Evolutionary conservation across 768 basidiomycete genomes (phyloP).

Genomic region (Phaeotremella skinneri): DNA sequence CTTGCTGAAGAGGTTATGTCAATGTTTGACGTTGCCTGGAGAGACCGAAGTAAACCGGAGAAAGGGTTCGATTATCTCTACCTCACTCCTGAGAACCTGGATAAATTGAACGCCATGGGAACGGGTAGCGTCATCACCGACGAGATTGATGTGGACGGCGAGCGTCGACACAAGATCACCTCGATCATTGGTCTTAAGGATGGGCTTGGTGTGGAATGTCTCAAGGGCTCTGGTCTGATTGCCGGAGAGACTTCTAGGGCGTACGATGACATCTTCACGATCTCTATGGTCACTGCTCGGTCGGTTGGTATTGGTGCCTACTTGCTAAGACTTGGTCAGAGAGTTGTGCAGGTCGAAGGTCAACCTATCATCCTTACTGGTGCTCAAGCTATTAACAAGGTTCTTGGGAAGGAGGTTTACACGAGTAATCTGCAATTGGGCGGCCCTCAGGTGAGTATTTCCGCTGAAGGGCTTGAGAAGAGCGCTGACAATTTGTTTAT

Average conservation of each 20-base stretch:
- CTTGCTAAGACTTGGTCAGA: conserved; percentile 93
- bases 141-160: conserved; percentile 81
- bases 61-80: conserved; percentile 97
- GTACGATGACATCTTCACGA: conserved; percentile 99
- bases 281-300: conserved; percentile 95
- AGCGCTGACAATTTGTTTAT: not conserved
- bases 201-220: conserved; percentile 91
- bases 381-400: conserved; percentile 95
- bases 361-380: conserved; percentile 99
- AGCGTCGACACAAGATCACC: conserved; percentile 87
- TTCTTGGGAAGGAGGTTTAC: conserved; percentile 96
- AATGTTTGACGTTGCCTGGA: conserved; percentile 90
- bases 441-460: conserved; percentile 69
- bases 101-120: conserved; percentile 85
- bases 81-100: conserved; percentile 84
- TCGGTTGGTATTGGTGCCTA: conserved; percentile 99
- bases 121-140: conserved; percentile 71
- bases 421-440: conserved; percentile 98
- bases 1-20: conserved; percentile 86
- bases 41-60: conserved; percentile 73
- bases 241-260: conserved; percentile 97
- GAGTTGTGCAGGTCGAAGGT: conserved; percentile 97
- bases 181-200: conserved; percentile 97
- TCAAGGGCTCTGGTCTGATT: conserved; percentile 95
- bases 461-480: not conserved